Percentiles rank a stretch among this genome's conserved stretches.
phyloP scores from a whole-genome alignment of 2,329 filamentous ascomycete genomes.

The Claviceps pazoutovae region DNA sequence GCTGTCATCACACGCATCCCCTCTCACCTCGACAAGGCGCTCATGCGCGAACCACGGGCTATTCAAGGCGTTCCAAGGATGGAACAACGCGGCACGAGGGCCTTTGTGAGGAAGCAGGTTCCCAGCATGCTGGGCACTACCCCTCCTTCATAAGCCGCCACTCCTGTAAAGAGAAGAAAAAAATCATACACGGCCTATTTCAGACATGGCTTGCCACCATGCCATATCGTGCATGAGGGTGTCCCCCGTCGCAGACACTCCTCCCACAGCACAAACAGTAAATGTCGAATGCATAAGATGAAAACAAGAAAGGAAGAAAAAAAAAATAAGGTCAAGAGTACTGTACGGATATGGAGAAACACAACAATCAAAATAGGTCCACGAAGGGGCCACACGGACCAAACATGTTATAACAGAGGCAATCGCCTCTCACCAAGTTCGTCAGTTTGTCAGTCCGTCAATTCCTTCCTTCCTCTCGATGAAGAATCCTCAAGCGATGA shows the following conservation, averaged over 20 bases:
- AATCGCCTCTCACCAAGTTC: too few species aligned
- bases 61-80: conserved; percentile 73
- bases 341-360: background rate
- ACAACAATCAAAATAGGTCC: background rate
- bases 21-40: conserved; percentile 64
- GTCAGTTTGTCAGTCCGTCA: too few species aligned
- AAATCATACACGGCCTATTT: background rate
- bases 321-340: background rate
- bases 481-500: too few species aligned
- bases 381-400: background rate
- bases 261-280: background rate
- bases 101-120: conserved; percentile 43
- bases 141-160: conserved; percentile 23
- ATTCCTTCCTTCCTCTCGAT: too few species aligned
- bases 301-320: background rate
- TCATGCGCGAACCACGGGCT: conserved; percentile 85
- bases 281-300: too few species aligned
- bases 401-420: too few species aligned
- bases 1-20: conserved; percentile 53
- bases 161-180: conserved; percentile 17
- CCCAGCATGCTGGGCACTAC: conserved; percentile 32
- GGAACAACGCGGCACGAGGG: conserved; percentile 35
- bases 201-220: too few species aligned
- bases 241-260: background rate
- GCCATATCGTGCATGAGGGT: background rate